phyloP scores from a whole-genome alignment of 2,329 filamentous ascomycete genomes.

The Xylaria multiplex region DNA sequence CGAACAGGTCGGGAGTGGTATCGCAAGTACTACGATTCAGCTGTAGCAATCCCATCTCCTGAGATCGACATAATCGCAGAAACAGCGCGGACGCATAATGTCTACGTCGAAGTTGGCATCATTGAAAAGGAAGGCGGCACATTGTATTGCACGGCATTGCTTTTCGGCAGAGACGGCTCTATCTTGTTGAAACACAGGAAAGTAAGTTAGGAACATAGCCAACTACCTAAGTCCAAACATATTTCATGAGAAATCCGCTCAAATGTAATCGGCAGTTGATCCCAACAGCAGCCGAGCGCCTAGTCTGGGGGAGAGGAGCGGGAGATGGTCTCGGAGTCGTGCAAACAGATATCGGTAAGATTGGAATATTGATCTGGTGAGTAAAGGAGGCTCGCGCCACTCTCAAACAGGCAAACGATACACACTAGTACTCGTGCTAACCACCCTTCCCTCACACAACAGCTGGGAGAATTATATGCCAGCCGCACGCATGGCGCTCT shows the following conservation, averaged over 20 bases:
- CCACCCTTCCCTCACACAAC: background rate
- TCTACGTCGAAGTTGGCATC: slow-evolving; percentile 53
- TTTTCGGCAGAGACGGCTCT: slow-evolving; percentile 51
- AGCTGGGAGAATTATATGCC: slow-evolving; percentile 59
- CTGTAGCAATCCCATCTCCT: slow-evolving; percentile 53
- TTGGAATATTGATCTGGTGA: slow-evolving; percentile 55
- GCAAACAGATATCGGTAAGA: slow-evolving; percentile 54
- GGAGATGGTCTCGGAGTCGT: slow-evolving; percentile 54
- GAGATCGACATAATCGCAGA: slow-evolving; percentile 50
- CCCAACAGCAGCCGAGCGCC: slow-evolving; percentile 53
- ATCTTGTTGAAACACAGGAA: slow-evolving; percentile 53
- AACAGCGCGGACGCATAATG: slow-evolving; percentile 49
- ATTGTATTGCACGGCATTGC: slow-evolving; percentile 53
- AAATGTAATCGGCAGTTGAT: slow-evolving; percentile 46
- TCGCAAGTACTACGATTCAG: slow-evolving; percentile 53
- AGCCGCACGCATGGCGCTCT: slow-evolving; percentile 53
- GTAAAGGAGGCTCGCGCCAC: background rate
- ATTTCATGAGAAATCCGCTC: background rate
- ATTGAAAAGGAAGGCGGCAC: slow-evolving; percentile 55
- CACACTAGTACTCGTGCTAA: slow-evolving; percentile 22
- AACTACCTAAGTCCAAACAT: background rate
- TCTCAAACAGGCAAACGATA: background rate
- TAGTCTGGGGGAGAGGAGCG: slow-evolving; percentile 58
- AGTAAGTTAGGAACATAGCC: slow-evolving; percentile 38
- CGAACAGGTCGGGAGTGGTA: slow-evolving; percentile 54